Evolutionary conservation across 257 asterid genomes (phyloP).

Genomic region (Solanum habrochaites): DNA sequence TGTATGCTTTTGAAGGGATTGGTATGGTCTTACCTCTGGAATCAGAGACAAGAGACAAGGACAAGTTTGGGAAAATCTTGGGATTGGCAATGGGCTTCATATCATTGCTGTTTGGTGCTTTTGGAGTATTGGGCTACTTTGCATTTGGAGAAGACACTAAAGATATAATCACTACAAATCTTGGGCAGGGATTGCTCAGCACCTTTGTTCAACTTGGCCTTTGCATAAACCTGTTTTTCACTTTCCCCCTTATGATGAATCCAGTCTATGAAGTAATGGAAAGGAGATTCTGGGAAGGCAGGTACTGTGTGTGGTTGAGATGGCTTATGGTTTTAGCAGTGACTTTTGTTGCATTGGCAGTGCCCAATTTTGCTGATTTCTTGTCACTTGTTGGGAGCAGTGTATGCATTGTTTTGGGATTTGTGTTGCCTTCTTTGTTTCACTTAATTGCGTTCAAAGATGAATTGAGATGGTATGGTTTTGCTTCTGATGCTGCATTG

Average conservation of each 20-base stretch:
- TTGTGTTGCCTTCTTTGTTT: conserved; percentile 67
- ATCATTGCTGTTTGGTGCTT: conserved; percentile 50
- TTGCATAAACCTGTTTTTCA: conserved; percentile 53
- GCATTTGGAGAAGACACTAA: conserved; percentile 65
- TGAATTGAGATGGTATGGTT: conserved; percentile 27
- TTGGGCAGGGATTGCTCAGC: conserved; percentile 60
- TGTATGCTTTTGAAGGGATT: conserved; percentile 81
- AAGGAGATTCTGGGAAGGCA: conserved; percentile 67
- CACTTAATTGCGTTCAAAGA: conserved; percentile 54
- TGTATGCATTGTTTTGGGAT: conserved; percentile 73
- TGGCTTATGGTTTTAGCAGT: conserved; percentile 56
- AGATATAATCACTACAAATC: conserved; percentile 77
- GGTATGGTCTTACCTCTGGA: conserved; percentile 85
- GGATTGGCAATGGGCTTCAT: conserved; percentile 60
- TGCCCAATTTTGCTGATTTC: conserved; percentile 85
- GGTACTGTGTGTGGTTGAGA: conserved; percentile 68
- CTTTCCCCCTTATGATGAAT: conserved; percentile 85
- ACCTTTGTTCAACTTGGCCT: conserved; percentile 62
- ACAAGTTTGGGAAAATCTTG: conserved; percentile 48
- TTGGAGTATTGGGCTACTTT: conserved; percentile 70
- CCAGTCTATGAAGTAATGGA: conserved; percentile 85
- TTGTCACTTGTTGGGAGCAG: conserved; percentile 82
- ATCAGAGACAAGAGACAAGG: conserved; percentile 61
- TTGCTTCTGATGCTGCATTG: conserved; percentile 8
- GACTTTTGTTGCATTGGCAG: conserved; percentile 46